Conservation (phyloP, 805 yeast species). For the Lipomyces starkeyi region DNA sequence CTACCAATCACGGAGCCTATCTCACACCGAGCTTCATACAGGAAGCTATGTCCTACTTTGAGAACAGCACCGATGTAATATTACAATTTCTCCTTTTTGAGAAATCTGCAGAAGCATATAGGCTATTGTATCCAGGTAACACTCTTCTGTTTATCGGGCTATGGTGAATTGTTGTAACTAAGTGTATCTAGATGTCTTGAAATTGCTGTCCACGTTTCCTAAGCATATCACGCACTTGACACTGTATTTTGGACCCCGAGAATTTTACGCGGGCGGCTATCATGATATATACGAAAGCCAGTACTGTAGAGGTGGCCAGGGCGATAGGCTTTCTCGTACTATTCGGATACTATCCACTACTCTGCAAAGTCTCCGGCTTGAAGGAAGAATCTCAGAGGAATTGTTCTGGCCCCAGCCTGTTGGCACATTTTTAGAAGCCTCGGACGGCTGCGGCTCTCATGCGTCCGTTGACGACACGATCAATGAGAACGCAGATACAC, state of each 20-base stretch:
- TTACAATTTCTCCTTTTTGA: neutral
- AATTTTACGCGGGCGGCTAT: neutral
- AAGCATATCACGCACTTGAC: slow-evolving; percentile 2
- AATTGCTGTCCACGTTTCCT: neutral
- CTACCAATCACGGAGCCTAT: neutral
- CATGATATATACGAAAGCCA: slow-evolving; percentile 15
- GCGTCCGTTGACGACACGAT: neutral
- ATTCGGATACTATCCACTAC: neutral
- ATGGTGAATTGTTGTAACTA: neutral
- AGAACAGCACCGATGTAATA: neutral
- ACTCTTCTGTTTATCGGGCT: neutral
- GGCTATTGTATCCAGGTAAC: neutral
- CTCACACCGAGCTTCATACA: neutral
- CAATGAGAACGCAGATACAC: neutral
- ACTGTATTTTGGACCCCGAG: neutral
- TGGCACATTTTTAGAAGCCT: neutral
- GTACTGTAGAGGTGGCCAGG: slow-evolving; percentile 9
- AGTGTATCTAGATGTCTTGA: neutral
- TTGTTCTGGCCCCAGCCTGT: neutral
- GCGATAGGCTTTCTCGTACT: slow-evolving; percentile 15
- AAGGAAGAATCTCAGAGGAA: slow-evolving; percentile 2
- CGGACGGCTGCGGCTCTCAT: neutral
- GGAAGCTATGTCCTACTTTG: neutral
- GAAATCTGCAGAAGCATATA: neutral
- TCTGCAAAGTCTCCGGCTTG: neutral